Evolutionary conservation across 225 moss, liverwort and hornwort species (phyloP), one percentile per base, ranked within the genome.

Genomic region (Straminergon stramineum): DNA sequence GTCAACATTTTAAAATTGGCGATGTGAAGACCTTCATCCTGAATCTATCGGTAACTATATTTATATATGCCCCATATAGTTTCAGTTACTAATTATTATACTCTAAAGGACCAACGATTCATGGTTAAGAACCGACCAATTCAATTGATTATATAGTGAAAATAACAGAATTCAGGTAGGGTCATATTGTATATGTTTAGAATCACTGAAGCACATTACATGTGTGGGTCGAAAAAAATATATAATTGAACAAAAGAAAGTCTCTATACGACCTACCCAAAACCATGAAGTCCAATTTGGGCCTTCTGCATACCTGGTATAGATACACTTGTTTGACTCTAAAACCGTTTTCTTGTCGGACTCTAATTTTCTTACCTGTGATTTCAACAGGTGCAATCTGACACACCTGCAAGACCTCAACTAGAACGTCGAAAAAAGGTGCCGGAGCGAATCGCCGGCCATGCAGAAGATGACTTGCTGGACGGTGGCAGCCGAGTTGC

Each of bases 381-480:
- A 77, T 85, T 58, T 83, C 71, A 56, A 19, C 89, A 93, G 94
- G 90, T 94, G 69, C 95, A 91, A 71, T 81, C 86, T 73, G 93
- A 93, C 61, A 86, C 53, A 31, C 84, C 80, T 89, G 89, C 84
- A 62, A 95, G 91, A 88, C 94, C 97, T 86, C 96, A 94, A 74
- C 93, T 92, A 76, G 95, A 89, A 75, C 94, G 90, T 58, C 96
- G 95, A 48, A 97, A 97, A 87, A 97, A 94, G 89, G 94, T 94
- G 51, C 95, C 94, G 28, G 95, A 95, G 77, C 94, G 99, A 90
- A 97, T 99, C 65, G 97, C 97, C 45, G 99, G 99, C 86, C 96
- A 97, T 91, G 93, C 94, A 61, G 99, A 99, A 85, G 97, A 97
- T 74, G 96, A 96, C 81, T 80, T 93, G 60, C 96, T 96, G 75